Conservation (phyloP, 352 stramenopile species). For the Thraustochytrium sp. region DNA sequence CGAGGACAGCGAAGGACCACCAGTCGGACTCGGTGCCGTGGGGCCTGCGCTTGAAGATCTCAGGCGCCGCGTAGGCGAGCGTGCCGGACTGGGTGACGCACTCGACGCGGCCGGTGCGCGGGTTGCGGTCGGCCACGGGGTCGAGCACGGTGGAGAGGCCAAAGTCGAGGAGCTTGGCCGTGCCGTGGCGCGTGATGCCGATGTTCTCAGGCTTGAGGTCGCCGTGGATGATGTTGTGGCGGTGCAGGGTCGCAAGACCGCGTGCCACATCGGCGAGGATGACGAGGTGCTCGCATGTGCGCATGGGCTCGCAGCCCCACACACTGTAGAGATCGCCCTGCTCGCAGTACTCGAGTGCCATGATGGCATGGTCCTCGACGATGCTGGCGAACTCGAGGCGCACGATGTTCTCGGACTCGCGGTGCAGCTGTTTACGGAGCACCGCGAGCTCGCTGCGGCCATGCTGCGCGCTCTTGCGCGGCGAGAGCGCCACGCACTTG, state of each 20-base stretch:
- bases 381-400: not conserved
- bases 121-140: conserved; percentile 60
- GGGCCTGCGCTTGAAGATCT: conserved; percentile 75
- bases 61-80: conserved; percentile 92
- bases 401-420: not conserved
- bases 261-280: conserved; percentile 65
- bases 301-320: not conserved
- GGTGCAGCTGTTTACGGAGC: not conserved
- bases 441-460: not conserved
- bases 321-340: conserved; percentile 27
- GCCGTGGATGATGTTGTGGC: conserved; percentile 75
- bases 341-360: conserved; percentile 20
- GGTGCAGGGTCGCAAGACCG: conserved; percentile 75
- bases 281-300: not conserved
- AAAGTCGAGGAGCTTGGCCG: conserved; percentile 57
- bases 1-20: conserved; percentile 85
- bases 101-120: conserved; percentile 84
- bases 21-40: conserved; percentile 82
- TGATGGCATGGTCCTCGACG: not conserved
- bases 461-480: not conserved
- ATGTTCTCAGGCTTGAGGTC: conserved; percentile 54
- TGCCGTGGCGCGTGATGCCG: conserved; percentile 51
- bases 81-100: conserved; percentile 79
- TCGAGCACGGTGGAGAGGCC: conserved; percentile 94
- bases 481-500: not conserved